Percentiles rank a stretch among this genome's conserved stretches.
These are phyloP conservation scores for Fusarium metavorans DNA, from an alignment of 2,329 filamentous ascomycete species.

Conservation along the genomic window DNA sequence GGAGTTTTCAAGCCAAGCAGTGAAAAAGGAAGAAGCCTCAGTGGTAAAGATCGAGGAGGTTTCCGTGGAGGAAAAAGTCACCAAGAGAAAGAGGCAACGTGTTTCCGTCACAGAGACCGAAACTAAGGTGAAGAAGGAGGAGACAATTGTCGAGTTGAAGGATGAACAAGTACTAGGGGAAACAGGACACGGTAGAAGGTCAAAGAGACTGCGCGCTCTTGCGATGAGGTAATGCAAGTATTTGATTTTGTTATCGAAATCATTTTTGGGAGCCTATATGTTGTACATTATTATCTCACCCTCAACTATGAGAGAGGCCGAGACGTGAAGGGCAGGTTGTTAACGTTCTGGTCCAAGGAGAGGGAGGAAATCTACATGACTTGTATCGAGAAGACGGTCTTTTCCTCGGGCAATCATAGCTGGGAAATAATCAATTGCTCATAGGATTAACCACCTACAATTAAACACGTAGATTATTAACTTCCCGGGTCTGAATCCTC, in stretches of 20 bases:
- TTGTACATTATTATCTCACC: background rate
- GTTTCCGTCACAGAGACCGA: constrained; percentile 30
- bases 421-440: background rate
- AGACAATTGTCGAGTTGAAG: constrained; percentile 13
- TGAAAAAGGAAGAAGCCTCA: constrained; percentile 28
- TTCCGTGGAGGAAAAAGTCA: constrained; percentile 22
- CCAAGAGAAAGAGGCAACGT: constrained; percentile 44
- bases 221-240: constrained; percentile 2
- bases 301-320: background rate
- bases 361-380: background rate
- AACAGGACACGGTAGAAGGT: constrained; percentile 29
- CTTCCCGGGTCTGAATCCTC: background rate
- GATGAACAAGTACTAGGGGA: constrained; percentile 29
- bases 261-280: background rate
- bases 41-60: constrained; percentile 42
- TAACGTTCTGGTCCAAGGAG: background rate
- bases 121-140: constrained; percentile 31
- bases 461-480: background rate
- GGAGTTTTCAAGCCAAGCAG: constrained; percentile 78
- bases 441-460: background rate
- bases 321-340: background rate
- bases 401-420: background rate
- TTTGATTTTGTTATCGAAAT: background rate
- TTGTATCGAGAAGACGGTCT: background rate
- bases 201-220: constrained; percentile 47